phyloP scores from a whole-genome alignment of 2,329 filamentous ascomycete species.

The Aurifilum marmelostoma region DNA sequence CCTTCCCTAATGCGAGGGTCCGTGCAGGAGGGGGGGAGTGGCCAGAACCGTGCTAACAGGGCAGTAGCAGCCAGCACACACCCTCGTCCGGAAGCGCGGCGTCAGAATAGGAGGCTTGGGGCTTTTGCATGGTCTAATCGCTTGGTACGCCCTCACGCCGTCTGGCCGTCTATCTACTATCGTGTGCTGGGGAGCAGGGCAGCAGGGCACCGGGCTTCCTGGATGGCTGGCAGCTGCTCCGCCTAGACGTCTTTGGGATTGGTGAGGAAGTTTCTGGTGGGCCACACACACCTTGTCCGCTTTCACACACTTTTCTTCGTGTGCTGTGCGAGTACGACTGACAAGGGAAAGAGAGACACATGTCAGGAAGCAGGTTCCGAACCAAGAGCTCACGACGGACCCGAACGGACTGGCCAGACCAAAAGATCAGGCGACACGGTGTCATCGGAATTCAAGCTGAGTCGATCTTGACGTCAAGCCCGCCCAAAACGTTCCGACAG shows the following conservation, averaged over 20 bases:
- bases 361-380: not conserved
- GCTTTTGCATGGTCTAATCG: not conserved
- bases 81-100: not conserved
- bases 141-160: no score
- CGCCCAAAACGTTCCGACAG: not conserved
- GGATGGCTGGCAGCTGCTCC: conserved; percentile 6
- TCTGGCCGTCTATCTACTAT: conserved; percentile 3
- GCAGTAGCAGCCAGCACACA: not conserved
- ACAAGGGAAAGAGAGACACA: not conserved
- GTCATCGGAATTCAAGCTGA: not conserved
- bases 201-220: not conserved
- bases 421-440: not conserved
- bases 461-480: not conserved
- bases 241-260: conserved; percentile 11
- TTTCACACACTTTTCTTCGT: not conserved
- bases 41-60: not conserved
- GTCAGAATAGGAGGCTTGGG: conserved; percentile 10
- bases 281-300: not conserved
- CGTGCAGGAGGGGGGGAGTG: not conserved
- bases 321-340: not conserved
- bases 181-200: not conserved
- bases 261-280: not conserved
- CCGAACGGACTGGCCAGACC: not conserved
- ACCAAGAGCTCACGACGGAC: not conserved
- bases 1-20: not conserved